phyloP scores from a whole-genome alignment of 2,329 filamentous ascomycete species.

The Emergomyces orientalis region DNA sequence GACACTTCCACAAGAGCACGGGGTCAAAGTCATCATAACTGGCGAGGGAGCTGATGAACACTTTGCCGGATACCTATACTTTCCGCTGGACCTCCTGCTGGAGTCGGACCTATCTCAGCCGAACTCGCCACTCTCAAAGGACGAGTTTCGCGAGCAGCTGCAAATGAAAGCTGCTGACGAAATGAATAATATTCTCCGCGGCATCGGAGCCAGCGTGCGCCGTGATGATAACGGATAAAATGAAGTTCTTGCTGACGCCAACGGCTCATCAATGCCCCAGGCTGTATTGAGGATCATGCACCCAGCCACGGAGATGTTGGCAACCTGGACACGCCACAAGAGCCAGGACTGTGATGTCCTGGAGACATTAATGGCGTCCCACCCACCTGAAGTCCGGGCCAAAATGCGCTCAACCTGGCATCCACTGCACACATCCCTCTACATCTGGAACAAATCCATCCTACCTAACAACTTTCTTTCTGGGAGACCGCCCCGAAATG shows the following conservation, averaged over 20 bases:
- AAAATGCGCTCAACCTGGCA: conserved; percentile 32
- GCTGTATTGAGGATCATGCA: neutral
- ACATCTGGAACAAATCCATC: conserved; percentile 30
- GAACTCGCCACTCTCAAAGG: conserved; percentile 18
- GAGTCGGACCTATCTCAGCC: conserved; percentile 39
- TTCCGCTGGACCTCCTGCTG: conserved; percentile 40
- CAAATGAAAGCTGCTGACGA: neutral
- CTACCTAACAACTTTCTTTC: conserved; percentile 34
- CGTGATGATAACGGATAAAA: neutral
- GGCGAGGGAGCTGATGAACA: conserved; percentile 47
- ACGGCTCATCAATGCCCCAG: neutral
- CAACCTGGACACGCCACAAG: conserved; percentile 24
- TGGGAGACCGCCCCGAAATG: conserved; percentile 41
- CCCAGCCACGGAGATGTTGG: conserved; percentile 21
- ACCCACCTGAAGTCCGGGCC: conserved; percentile 15
- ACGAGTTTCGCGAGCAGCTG: neutral
- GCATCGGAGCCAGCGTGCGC: neutral
- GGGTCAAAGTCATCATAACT: conserved; percentile 47
- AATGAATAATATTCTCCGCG: neutral
- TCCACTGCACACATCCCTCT: conserved; percentile 33
- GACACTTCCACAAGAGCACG: conserved; percentile 36
- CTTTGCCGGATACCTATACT: conserved; percentile 45
- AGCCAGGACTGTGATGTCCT: conserved; percentile 21
- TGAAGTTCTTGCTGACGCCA: neutral
- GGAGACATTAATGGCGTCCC: neutral